Percentiles rank a stretch among this genome's conserved stretches.
phyloP scores from a whole-genome alignment of 2,329 filamentous ascomycete genomes.

The Epichloe gansuensis region DNA sequence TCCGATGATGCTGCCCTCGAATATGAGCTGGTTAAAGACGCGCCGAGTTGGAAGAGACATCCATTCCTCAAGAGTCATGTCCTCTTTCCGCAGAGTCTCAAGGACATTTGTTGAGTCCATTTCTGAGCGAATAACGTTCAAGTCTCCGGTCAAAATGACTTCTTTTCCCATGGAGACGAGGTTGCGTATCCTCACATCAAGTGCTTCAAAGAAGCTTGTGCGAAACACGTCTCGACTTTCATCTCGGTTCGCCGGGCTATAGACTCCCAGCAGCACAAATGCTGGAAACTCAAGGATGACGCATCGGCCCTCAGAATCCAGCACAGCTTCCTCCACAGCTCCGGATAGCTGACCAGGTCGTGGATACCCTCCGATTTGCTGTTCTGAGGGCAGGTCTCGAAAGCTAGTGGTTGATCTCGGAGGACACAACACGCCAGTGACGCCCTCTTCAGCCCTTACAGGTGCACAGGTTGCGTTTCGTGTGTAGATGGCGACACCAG shows the following conservation, averaged over 20 bases:
- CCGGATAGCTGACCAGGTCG: slow-evolving; percentile 50
- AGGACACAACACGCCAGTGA: slow-evolving; percentile 66
- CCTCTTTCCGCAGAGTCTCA: slow-evolving; percentile 60
- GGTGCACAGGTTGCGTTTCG: slow-evolving; percentile 75
- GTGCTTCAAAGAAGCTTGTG: slow-evolving; percentile 60
- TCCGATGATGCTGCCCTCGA: slow-evolving; percentile 55
- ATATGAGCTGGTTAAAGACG: slow-evolving; percentile 75
- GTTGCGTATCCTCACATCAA: slow-evolving; percentile 79
- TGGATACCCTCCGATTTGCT: slow-evolving; percentile 85
- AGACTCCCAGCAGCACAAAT: slow-evolving; percentile 86
- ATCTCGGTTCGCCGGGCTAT: slow-evolving; percentile 81
- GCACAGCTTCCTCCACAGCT: slow-evolving; percentile 50
- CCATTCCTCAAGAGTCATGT: slow-evolving; percentile 57
- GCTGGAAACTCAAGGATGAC: slow-evolving; percentile 86
- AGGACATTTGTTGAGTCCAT: slow-evolving; percentile 65
- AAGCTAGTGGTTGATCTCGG: slow-evolving; percentile 61
- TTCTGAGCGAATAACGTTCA: slow-evolving; percentile 62
- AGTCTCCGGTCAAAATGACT: slow-evolving; percentile 74
- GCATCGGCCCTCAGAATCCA: slow-evolving; percentile 87
- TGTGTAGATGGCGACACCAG: slow-evolving; percentile 90
- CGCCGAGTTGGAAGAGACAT: slow-evolving; percentile 58
- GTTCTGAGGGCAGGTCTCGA: slow-evolving; percentile 56
- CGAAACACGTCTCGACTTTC: slow-evolving; percentile 75
- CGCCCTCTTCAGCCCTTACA: slow-evolving; percentile 84
- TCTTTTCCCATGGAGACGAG: slow-evolving; percentile 67